Evolutionary conservation across 176 grass and related monocot species (phyloP), one percentile per base, ranked within the genome.

Genomic region (Cenchrus purpureus): DNA sequence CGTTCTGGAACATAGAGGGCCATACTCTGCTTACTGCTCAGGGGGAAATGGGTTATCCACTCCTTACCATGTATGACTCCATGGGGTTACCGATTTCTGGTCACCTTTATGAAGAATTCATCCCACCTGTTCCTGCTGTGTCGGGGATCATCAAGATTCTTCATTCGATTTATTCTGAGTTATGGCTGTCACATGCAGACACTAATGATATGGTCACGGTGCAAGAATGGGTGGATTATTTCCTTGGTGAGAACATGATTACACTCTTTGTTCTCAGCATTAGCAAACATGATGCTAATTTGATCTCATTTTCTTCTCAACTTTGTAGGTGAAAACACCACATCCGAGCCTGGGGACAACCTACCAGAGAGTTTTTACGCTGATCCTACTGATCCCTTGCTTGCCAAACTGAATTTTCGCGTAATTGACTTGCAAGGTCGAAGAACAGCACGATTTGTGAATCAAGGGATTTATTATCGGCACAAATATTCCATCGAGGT

Each of bases 81-180:
- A 67, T 80, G 25, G 62, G 78, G 1, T 19, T 80, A 3, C 25
- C 77, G 4, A 66, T 79, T 13, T 79, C 61, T 20, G 10, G 78
- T 0, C 62, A 68, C 2, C 46, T 80, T 13, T 80, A 67, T 54
- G 15, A 70, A 7, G 50, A 81, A 9, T 57, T 57, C 12, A 70
- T 70, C 0, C 32, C 34, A 2, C 17, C 6, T 0, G 2, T 25
- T 81, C 79, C 3, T 7, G 12, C 34, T 9, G 50, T 57, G 5
- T 56, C 65, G 1, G 4, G 65, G 0, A 14, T 81, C 6, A 34
- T 58, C 0, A 22, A 16, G 1, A 43, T 12, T 0, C 51, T 82
- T 28, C 65, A 82, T 1, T 43, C 31, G 0, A 71, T 71, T 22
- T 71, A 71, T 48, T 10, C 8, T 20, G 42, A 25, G 3, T 6